A percentile compares a stretch with the other conserved stretches of the same genome.
phyloP scores from a whole-genome alignment of 345 rosid genomes.

The Brassica cretica region DNA sequence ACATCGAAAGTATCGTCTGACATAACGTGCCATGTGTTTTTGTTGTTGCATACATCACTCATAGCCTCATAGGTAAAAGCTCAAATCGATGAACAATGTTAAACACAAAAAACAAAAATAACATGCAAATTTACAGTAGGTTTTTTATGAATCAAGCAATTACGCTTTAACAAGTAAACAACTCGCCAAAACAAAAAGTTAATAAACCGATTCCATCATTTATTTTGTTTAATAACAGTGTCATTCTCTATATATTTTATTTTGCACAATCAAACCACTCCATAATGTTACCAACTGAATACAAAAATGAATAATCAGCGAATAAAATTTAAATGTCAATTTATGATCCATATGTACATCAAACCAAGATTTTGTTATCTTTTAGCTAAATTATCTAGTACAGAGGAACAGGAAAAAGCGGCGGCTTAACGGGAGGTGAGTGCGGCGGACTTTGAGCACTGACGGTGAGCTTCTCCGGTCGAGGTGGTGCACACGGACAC shows the following conservation, averaged over 20 bases:
- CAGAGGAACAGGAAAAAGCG: constrained; percentile 65
- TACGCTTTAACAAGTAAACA: neutral
- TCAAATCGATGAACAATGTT: constrained; percentile 13
- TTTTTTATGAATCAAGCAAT: neutral
- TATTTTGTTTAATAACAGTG: neutral
- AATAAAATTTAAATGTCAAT: constrained; percentile 24
- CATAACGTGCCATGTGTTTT: constrained; percentile 36
- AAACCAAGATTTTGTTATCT: constrained; percentile 28
- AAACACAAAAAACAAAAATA: neutral
- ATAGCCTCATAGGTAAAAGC: constrained; percentile 11
- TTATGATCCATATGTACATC: constrained; percentile 39
- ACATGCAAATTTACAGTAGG: neutral
- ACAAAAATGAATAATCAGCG: constrained; percentile 29
- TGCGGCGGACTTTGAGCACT: constrained; percentile 47
- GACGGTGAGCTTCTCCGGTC: constrained; percentile 45
- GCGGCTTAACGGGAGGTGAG: constrained; percentile 47
- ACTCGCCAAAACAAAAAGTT: neutral
- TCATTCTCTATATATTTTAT: neutral
- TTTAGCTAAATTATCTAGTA: constrained; percentile 46
- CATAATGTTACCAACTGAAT: constrained; percentile 16
- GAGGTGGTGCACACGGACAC: constrained; percentile 74
- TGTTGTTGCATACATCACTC: constrained; percentile 23
- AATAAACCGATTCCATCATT: neutral
- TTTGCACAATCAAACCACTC: constrained; percentile 5
- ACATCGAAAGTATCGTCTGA: constrained; percentile 33